Conservation (phyloP, 2,329 filamentous ascomycete genomes). For the Colletotrichum costaricense region DNA sequence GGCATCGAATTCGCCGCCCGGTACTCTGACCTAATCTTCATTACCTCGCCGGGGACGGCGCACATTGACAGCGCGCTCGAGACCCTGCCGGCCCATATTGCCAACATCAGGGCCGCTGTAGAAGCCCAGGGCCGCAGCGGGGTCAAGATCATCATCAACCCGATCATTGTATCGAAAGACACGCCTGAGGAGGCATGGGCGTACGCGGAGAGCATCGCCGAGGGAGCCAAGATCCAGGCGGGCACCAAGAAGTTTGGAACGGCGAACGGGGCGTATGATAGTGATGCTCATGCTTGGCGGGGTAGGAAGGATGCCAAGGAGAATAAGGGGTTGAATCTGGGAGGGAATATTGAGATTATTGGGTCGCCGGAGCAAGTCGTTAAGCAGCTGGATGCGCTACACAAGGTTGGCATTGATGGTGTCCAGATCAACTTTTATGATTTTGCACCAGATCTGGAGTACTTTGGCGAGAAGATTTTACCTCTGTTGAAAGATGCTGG, state of each 20-base stretch:
- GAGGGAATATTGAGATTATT: constrained; percentile 11
- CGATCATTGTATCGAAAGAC: constrained; percentile 5
- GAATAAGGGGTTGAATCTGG: background rate
- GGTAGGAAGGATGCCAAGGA: constrained; percentile 1
- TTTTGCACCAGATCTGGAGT: constrained; percentile 3
- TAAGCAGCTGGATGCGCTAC: background rate
- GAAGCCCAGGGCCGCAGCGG: background rate
- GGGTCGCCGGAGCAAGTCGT: constrained; percentile 4
- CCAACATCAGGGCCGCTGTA: constrained; percentile 3
- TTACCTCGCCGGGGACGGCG: constrained; percentile 10
- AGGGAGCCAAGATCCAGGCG: constrained; percentile 3
- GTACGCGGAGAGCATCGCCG: constrained; percentile 5
- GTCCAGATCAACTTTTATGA: constrained; percentile 18
- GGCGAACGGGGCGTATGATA: background rate
- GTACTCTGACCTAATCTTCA: constrained; percentile 13
- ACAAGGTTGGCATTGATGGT: constrained; percentile 1
- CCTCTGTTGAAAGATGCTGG: background rate
- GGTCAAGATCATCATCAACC: constrained; percentile 18
- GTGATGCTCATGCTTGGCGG: constrained; percentile 1
- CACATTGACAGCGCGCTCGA: constrained; percentile 16
- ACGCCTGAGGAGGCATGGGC: background rate
- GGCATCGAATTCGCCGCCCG: constrained; percentile 19
- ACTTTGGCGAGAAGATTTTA: constrained; percentile 2
- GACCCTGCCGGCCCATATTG: constrained; percentile 11
- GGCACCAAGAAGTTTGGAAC: constrained; percentile 3